Evolutionary conservation across 169 alveolate species (phyloP), one percentile per base, ranked within the genome.

Genomic region (Plasmodium yoelii): DNA sequence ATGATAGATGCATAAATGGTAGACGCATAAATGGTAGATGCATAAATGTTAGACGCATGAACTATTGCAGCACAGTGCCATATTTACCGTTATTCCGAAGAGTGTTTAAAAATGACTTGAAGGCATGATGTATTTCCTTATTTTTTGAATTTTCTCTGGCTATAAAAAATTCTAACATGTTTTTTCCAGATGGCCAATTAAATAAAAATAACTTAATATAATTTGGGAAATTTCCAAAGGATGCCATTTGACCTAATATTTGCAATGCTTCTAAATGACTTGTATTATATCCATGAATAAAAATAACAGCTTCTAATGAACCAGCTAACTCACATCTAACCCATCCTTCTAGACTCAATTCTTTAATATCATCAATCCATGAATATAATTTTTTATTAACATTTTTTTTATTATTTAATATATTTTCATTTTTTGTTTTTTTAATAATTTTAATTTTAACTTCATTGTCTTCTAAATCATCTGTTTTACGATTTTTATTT

Each of bases 171-270:
- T 90, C 90, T 47, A 92, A 63, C 59, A 87, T 28, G 19, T 88
- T 87, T 47, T 86, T 94, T 18, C 94, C 94, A 13, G 95, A 80
- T n/a, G 97, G 97, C 97, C 97, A 95, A 6, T 93, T 87, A 87
- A 95, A 95, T 1, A 92, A 87, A 65, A 95, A 64, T 0, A 96
- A 95, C 46, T 95, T 95, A 28, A 95, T 93, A 57, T 95, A 94
- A 55, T 93, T 94, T 12, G 97, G 97, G 44, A 93, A 95, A 70
- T 94, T 93, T 19, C 97, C 95, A 59, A 91, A 91, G n/a, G 96
- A 90, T 15, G 93, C 92, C 91, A 95, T 91, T 55, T 95, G 96
- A 0, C 94, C 97, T n/a, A 95, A 86, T 12, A 87, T 91, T 49
- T 93, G 91, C 0, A 95, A 56, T 6, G 95, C 87, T 60, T 86